Base-by-base conservation (phyloP, 2,329 filamentous ascomycete genomes). In the Ustulina deusta region DNA sequence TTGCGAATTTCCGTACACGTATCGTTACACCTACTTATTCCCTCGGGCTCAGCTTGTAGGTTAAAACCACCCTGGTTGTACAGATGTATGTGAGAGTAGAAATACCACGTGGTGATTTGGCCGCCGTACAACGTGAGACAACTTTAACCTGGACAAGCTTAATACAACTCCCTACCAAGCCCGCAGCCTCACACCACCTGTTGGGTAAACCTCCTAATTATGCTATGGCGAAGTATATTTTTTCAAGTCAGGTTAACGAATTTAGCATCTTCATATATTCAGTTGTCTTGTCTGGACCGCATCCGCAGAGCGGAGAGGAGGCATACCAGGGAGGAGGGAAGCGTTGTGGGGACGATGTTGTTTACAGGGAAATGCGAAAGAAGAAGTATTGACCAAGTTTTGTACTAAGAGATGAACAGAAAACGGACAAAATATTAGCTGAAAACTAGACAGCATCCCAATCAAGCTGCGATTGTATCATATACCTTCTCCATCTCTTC, bases 401-500 rank as follows among this genome's bases (percentile, higher is more conserved):
- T 22, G 7, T 17, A n/a, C 15, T 29, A 29, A 29, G 29, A 57
- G 2, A 17, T n/a, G 11, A 42, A 57, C 11, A 17, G 42, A 29
- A 46, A 27, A 27, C 46, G 17, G 17, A 27, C 5, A 25, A 27
- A n/a, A 20, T 1, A 20, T 17, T 6, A 27, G 1, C 25, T 13
- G 17, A 58, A 25, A 7, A 51, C 6, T 5, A 9, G n/a, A 60
- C 13, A 22, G 1, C 1, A 49, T 38, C 49, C n/a, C 2, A 40
- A 15, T 65, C 20, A 65, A 27, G 10, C n/a, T 25, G 9, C 38
- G 2, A 66, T 32, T 10, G 20, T 13, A 9, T 22, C 34, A 15
- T 49, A 38, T 6, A 68, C 22, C 15, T n/a, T 40, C n/a, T 38
- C 22, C 68, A 70, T 65, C 42, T 61, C 49, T 6, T 52, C 20